A percentile compares a stretch with the other conserved stretches of the same genome.
phyloP scores from a whole-genome alignment of 257 asterid species.

The Ligustrum vulgare region DNA sequence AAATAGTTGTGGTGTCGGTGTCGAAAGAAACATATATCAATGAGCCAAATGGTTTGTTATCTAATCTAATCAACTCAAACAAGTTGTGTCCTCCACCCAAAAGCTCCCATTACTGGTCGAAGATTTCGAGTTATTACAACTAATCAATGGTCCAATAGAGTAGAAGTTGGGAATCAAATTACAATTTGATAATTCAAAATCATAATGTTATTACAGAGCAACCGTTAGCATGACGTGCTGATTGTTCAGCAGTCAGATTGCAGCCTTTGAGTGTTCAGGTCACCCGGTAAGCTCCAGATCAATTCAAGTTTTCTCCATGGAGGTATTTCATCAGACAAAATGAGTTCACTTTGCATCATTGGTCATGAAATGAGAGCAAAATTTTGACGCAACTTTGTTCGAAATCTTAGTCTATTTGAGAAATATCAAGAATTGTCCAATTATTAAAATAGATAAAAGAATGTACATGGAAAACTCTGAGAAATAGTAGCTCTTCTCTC shows the following conservation, averaged over 20 bases:
- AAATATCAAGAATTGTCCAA: too few relatives aligned
- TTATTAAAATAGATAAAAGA: too few relatives aligned
- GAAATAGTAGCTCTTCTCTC: too few relatives aligned
- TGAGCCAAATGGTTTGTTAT: not conserved
- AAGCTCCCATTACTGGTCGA: conserved; percentile 30
- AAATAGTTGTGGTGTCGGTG: too few relatives aligned
- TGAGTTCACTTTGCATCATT: conserved; percentile 35
- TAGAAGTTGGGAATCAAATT: conserved; percentile 32
- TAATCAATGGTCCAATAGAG: conserved; percentile 53
- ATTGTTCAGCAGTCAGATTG: not conserved
- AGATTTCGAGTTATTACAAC: conserved; percentile 21
- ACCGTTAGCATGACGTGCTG: conserved; percentile 33
- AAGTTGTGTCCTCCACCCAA: conserved; percentile 44
- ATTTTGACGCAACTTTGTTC: too few relatives aligned
- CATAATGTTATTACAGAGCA: conserved; percentile 49
- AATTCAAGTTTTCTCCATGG: conserved; percentile 35
- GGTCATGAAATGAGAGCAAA: conserved; percentile 31
- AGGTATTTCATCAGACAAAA: conserved; percentile 34
- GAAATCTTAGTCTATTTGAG: too few relatives aligned
- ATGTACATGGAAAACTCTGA: too few relatives aligned
- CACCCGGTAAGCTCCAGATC: conserved; percentile 47
- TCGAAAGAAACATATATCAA: too few relatives aligned
- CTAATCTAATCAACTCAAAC: conserved; percentile 60
- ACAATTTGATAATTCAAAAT: conserved; percentile 29
- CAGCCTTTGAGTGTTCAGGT: conserved; percentile 25